Evolutionary conservation across 768 basidiomycete genomes (phyloP).

Genomic region (Peribolospora baueri): DNA sequence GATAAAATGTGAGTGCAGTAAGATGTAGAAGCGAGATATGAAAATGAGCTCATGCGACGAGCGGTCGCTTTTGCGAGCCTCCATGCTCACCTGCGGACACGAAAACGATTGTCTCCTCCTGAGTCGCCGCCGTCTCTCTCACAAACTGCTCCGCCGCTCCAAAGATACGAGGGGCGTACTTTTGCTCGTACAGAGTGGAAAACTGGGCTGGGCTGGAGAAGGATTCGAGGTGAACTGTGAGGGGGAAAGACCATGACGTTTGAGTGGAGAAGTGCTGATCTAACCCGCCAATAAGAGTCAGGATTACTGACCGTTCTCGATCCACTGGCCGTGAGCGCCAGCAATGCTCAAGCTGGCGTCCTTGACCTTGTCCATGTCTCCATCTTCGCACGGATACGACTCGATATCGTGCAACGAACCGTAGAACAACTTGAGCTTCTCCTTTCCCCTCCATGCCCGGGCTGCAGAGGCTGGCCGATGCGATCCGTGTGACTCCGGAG

Average conservation of each 20-base stretch:
- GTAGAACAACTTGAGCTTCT: constrained; percentile 42
- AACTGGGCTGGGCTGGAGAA: constrained; percentile 52
- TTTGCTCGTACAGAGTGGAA: constrained; percentile 44
- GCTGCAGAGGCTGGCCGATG: background rate
- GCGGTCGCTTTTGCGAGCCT: too few relatives aligned
- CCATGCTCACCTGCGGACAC: constrained; percentile 37
- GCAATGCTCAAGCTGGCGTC: constrained; percentile 64
- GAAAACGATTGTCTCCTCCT: constrained; percentile 52
- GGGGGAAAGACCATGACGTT: background rate
- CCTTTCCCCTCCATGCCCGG: constrained; percentile 22
- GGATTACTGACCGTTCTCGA: constrained; percentile 32
- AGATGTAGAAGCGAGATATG: background rate
- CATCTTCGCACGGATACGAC: constrained; percentile 33
- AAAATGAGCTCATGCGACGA: too few relatives aligned
- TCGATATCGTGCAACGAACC: constrained; percentile 84
- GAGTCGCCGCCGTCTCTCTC: constrained; percentile 29
- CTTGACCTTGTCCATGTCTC: constrained; percentile 48
- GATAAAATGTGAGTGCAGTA: too few relatives aligned
- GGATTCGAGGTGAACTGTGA: constrained; percentile 40
- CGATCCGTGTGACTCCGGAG: too few relatives aligned
- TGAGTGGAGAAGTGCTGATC: too few relatives aligned
- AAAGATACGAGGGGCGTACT: constrained; percentile 37
- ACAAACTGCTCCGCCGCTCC: constrained; percentile 47
- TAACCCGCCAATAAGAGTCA: too few relatives aligned
- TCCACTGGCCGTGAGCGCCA: constrained; percentile 59